Evolutionary conservation across 108 stramenopile species (phyloP).

Genomic region (Pseudonitzschia delicatissima): DNA sequence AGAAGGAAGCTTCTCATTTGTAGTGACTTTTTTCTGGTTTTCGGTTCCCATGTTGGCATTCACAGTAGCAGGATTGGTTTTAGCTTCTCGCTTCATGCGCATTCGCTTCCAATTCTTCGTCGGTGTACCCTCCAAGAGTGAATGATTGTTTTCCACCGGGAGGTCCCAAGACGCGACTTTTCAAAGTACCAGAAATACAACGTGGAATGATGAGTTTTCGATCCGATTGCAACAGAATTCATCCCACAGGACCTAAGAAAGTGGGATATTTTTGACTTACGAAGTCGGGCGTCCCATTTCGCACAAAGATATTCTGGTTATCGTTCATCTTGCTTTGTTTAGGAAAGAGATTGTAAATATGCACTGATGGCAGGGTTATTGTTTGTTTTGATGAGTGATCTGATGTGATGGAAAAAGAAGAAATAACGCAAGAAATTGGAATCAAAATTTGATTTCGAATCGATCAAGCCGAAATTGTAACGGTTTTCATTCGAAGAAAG

Average conservation of each 20-base stretch:
- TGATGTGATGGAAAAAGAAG: not conserved
- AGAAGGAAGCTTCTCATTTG: not conserved
- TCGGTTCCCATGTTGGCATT: not conserved
- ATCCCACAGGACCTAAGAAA: not conserved
- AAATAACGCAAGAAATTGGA: not conserved
- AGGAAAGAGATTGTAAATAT: not conserved
- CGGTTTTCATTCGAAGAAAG: too few species aligned
- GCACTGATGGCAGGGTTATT: too few species aligned
- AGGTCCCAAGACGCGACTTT: slow-evolving; percentile 37
- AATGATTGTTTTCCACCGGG: slow-evolving; percentile 62
- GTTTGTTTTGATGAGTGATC: not conserved
- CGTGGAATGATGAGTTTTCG: too few species aligned
- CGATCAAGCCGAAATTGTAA: too few species aligned
- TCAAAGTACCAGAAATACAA: not conserved
- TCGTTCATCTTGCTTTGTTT: slow-evolving; percentile 36
- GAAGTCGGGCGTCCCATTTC: slow-evolving; percentile 57
- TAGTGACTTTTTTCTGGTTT: not conserved
- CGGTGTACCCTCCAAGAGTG: slow-evolving; percentile 38
- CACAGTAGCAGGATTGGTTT: not conserved
- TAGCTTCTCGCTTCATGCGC: slow-evolving; percentile 15
- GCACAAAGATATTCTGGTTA: slow-evolving; percentile 66
- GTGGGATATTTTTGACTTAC: not conserved
- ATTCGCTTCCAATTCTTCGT: slow-evolving; percentile 33
- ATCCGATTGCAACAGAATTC: not conserved
- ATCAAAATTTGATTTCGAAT: too few species aligned